A percentile compares a stretch with the other conserved stretches of the same genome.
These are phyloP conservation scores for Pythium vanterpoolii DNA, from an alignment of 352 stramenopile genomes.

Conservation along the genomic window DNA sequence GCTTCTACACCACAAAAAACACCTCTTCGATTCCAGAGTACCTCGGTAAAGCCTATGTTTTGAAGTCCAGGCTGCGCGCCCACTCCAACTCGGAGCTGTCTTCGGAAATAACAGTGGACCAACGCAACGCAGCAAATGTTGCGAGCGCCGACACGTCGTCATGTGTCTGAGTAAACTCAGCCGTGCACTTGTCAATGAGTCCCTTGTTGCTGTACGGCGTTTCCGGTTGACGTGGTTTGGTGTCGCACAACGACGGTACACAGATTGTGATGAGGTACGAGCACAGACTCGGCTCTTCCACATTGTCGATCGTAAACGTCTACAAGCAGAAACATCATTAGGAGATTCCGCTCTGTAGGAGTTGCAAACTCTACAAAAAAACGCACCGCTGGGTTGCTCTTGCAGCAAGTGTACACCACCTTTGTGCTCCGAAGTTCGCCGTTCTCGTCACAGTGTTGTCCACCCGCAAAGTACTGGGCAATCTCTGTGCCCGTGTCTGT, in stretches of 20 bases:
- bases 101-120: conserved; percentile 77
- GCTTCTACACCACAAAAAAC: background rate
- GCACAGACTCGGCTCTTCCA: conserved; percentile 82
- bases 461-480: conserved; percentile 66
- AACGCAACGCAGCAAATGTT: conserved; percentile 68
- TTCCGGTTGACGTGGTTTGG: conserved; percentile 28
- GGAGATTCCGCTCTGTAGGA: too few relatives aligned
- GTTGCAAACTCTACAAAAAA: background rate
- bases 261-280: conserved; percentile 78
- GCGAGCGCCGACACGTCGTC: conserved; percentile 31
- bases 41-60: conserved; percentile 25
- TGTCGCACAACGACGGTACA: conserved; percentile 69
- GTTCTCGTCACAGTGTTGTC: conserved; percentile 84
- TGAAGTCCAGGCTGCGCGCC: conserved; percentile 66
- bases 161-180: conserved; percentile 35
- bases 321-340: background rate
- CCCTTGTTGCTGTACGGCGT: conserved; percentile 31
- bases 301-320: conserved; percentile 51
- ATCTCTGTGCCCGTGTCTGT: conserved; percentile 42
- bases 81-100: conserved; percentile 86
- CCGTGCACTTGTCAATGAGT: conserved; percentile 47
- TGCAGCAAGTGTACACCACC: conserved; percentile 80
- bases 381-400: conserved; percentile 42
- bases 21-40: background rate
- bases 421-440: conserved; percentile 64